Conservation (phyloP, 345 rosid species). For the Euphorbia tirucalli region DNA sequence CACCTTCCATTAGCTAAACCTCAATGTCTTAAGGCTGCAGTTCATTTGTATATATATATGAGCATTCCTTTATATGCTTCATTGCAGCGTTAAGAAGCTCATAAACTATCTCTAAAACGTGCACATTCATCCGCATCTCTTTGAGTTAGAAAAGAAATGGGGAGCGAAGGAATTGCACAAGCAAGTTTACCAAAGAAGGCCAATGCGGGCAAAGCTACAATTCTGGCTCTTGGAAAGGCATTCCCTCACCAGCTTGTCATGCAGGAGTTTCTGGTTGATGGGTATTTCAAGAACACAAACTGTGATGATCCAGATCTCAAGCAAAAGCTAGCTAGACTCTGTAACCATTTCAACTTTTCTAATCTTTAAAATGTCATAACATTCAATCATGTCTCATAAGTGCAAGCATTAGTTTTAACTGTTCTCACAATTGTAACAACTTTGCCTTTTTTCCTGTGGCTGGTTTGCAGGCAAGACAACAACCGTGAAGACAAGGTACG, state of each 20-base stretch:
- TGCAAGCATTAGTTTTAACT: too few species aligned
- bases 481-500: conserved; percentile 89
- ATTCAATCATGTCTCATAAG: too few species aligned
- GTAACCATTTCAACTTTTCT: conserved; percentile 37
- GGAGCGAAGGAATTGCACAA: conserved; percentile 36
- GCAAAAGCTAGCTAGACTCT: conserved; percentile 79
- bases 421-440: not conserved
- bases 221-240: conserved; percentile 85
- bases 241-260: conserved; percentile 96
- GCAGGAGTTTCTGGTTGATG: conserved; percentile 93
- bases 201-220: conserved; percentile 67
- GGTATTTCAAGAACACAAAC: conserved; percentile 82
- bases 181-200: conserved; percentile 35
- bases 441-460: not conserved
- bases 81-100: conserved; percentile 19
- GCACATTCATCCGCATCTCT: not conserved
- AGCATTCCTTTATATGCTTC: conserved; percentile 11
- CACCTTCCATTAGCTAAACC: not conserved
- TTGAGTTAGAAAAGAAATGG: conserved; percentile 41
- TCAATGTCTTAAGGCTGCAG: too few species aligned
- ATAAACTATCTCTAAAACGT: not conserved
- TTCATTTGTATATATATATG: conserved; percentile 29
- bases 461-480: conserved; percentile 81
- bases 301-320: conserved; percentile 91
- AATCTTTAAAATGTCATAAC: not conserved